Base-by-base conservation (phyloP, 208 protist genomes). In the Naegleria lovaniensis region DNA sequence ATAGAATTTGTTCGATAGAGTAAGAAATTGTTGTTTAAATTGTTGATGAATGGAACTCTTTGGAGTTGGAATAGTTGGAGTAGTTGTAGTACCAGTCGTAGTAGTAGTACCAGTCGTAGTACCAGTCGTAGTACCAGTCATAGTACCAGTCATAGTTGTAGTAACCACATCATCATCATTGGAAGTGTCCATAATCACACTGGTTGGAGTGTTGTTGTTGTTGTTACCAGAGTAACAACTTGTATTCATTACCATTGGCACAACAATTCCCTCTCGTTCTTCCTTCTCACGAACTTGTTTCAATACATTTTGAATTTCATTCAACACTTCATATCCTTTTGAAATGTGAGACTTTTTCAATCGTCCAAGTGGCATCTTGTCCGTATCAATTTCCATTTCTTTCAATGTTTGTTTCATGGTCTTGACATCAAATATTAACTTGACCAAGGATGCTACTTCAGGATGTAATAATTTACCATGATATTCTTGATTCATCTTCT, bases 361-460 rank as follows among this genome's bases (percentile, higher is more conserved):
- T 79, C 96, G 96, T 5, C 95, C 95, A 0, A 97, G 93, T 4
- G 95, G 96, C 95, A 97, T 95, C 79, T 94, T 93, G 41, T 93
- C 92, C 15, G 93, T 96, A 90, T 97, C 95, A 88, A 97, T 95
- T 58, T 95, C 93, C 0, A 96, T 93, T 93, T 95, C 94, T 87
- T 93, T 93, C 93, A 97, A 91, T n/a, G 94, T 92, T n/a, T 91
- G 89, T 16, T 88, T 93, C 95, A 97, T 96, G 0, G 86, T 93
- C 38, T 93, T 91, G 19, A 88, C 84, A 36, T 58, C 39, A 33
- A 52, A 52, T 3, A 88, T 88, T 29, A 88, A 58, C n/a, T 33
- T 59, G 11, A 88, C 19, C 43, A 88, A 88, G 0, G 19, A 19
- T 16, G 9, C 13, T 38, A 58, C 36, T 58, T 25, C 22, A 58